Conservation (phyloP, 2,329 filamentous ascomycete species). For the Immersiporthe knoxdaviesiana region DNA sequence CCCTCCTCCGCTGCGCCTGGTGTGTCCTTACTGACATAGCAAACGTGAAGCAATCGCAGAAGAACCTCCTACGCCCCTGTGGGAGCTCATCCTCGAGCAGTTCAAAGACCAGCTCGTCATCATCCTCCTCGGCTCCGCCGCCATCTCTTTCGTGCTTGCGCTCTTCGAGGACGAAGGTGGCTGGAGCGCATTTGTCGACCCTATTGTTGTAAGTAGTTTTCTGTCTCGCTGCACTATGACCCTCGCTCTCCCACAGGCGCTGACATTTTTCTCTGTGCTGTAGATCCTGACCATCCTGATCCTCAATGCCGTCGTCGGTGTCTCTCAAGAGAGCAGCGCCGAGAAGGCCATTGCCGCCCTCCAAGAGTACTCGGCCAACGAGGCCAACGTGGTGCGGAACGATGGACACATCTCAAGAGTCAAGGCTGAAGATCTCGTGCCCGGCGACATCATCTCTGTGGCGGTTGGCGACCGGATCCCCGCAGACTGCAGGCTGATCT, state of each 20-base stretch:
- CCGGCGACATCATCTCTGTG: slow-evolving; percentile 87
- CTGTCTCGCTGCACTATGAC: neutral
- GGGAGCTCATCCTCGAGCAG: slow-evolving; percentile 96
- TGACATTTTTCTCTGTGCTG: neutral
- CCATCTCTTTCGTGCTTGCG: slow-evolving; percentile 89
- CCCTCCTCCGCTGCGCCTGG: slow-evolving; percentile 10
- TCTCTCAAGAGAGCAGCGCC: slow-evolving; percentile 97
- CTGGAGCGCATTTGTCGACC: slow-evolving; percentile 97
- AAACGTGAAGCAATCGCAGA: slow-evolving; percentile 63
- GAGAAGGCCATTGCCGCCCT: slow-evolving; percentile 98
- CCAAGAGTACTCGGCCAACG: slow-evolving; percentile 98
- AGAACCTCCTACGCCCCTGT: slow-evolving; percentile 92
- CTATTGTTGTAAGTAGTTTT: slow-evolving; percentile 77
- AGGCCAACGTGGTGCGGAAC: slow-evolving; percentile 89
- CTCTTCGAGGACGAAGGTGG: slow-evolving; percentile 91
- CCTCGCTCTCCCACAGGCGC: neutral
- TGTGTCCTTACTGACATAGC: slow-evolving; percentile 16
- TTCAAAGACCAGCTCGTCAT: slow-evolving; percentile 99
- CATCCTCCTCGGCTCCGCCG: slow-evolving; percentile 89
- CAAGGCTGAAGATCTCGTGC: slow-evolving; percentile 96
- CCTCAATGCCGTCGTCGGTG: slow-evolving; percentile 94
- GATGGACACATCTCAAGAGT: slow-evolving; percentile 75
- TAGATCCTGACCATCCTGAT: slow-evolving; percentile 96
- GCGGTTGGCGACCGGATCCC: slow-evolving; percentile 91
- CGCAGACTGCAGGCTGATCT: slow-evolving; percentile 87